Evolutionary conservation across 768 basidiomycete species (phyloP).

Genomic region (Boletus vermiculosoides): DNA sequence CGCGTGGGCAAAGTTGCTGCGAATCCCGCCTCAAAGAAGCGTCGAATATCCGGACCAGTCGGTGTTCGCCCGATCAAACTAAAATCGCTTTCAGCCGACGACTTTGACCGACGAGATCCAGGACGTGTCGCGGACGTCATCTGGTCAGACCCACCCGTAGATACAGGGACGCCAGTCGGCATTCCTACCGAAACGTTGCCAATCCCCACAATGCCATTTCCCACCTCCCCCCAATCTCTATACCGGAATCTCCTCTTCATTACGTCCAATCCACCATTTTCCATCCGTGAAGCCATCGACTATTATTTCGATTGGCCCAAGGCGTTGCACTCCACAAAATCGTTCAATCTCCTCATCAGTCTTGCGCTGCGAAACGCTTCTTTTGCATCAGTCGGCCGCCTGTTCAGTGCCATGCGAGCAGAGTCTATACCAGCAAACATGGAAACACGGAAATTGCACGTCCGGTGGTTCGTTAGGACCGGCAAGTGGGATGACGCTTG

Average conservation of each 20-base stretch:
- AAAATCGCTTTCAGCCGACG: conserved; percentile 24
- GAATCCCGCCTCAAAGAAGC: conserved; percentile 1
- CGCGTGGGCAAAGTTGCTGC: neutral
- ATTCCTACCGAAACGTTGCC: conserved; percentile 1
- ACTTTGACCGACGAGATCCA: conserved; percentile 28
- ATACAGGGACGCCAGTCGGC: conserved; percentile 2
- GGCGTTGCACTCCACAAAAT: conserved; percentile 36
- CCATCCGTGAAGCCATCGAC: conserved; percentile 14
- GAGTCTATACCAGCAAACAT: conserved; percentile 43
- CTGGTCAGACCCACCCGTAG: conserved; percentile 6
- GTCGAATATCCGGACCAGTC: neutral
- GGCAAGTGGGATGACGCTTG: conserved; percentile 62
- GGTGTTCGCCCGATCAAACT: conserved; percentile 18
- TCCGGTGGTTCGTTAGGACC: conserved; percentile 54
- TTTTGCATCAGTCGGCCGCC: conserved; percentile 43
- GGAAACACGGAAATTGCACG: conserved; percentile 56
- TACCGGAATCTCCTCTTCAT: conserved; percentile 33
- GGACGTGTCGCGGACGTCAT: conserved; percentile 13
- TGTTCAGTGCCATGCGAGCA: conserved; percentile 49
- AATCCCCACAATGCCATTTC: conserved; percentile 24
- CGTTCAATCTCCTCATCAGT: conserved; percentile 45
- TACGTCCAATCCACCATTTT: conserved; percentile 17
- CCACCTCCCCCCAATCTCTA: conserved; percentile 34
- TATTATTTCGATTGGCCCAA: conserved; percentile 31
- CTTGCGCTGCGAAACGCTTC: conserved; percentile 52